Conservation (phyloP, 805 yeast genomes). For the Saccharomyces mikatae region DNA sequence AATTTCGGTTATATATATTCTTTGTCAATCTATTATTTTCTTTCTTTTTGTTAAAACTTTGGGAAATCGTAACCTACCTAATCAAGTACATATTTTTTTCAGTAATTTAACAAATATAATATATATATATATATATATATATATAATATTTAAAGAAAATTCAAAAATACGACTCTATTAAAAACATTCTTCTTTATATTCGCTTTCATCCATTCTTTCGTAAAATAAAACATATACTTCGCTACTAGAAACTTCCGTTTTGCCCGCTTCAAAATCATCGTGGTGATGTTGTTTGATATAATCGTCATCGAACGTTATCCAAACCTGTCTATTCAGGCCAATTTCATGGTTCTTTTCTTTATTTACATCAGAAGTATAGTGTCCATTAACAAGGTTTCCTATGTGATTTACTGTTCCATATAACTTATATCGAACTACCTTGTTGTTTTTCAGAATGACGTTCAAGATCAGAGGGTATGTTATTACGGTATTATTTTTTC, state of each 20-base stretch:
- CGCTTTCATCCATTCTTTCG: conserved; percentile 29
- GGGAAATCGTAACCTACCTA: neutral
- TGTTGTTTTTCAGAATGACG: conserved; percentile 35
- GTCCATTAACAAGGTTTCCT: conserved; percentile 67
- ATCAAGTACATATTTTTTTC: neutral
- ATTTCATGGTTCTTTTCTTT: conserved; percentile 35
- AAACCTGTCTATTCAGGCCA: conserved; percentile 35
- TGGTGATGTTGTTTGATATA: conserved; percentile 37
- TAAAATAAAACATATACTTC: conserved; percentile 69
- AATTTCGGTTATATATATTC: neutral
- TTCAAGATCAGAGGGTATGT: conserved; percentile 49
- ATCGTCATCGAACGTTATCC: conserved; percentile 77
- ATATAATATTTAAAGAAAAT: neutral
- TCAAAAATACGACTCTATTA: neutral
- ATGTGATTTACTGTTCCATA: conserved; percentile 62
- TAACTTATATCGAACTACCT: conserved; percentile 39
- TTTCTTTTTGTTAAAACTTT: neutral
- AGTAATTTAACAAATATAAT: neutral
- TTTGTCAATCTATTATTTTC: neutral
- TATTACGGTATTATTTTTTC: conserved; percentile 43
- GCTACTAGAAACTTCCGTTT: conserved; percentile 38
- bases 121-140: neutral
- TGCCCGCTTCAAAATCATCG: conserved; percentile 28
- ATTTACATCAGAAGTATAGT: conserved; percentile 62
- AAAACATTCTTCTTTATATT: neutral